phyloP scores from a whole-genome alignment of 345 rosid species.

The Citrus sinensis region DVS_A1.0 CM039164.1:14820001-14820500 shows the following conservation, averaged over 20 bases:
- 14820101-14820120: conserved; percentile 74
- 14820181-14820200: conserved; percentile 81
- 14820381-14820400: rapidly evolving
- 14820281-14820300: rapidly evolving
- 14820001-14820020: too few relatives aligned
- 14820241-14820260: background rate
- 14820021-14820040: conserved; percentile 50
- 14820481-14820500: too few relatives aligned
- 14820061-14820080: conserved; percentile 67
- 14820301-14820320: rapidly evolving
- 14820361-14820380: too few relatives aligned
- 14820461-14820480: too few relatives aligned
- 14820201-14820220: background rate
- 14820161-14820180: conserved; percentile 64
- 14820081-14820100: conserved; percentile 53
- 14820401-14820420: too few relatives aligned
- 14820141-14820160: conserved; percentile 72
- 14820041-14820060: conserved; percentile 53
- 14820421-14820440: too few relatives aligned
- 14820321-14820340: too few relatives aligned
- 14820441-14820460: too few relatives aligned
- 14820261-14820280: too few relatives aligned
- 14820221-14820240: too few relatives aligned
- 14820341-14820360: too few relatives aligned
- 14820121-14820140: conserved; percentile 60